Evolutionary conservation across 2,329 filamentous ascomycete genomes (phyloP), one percentile per base, ranked within the genome.

Genomic region (Scedosporium dehoogii): DNA sequence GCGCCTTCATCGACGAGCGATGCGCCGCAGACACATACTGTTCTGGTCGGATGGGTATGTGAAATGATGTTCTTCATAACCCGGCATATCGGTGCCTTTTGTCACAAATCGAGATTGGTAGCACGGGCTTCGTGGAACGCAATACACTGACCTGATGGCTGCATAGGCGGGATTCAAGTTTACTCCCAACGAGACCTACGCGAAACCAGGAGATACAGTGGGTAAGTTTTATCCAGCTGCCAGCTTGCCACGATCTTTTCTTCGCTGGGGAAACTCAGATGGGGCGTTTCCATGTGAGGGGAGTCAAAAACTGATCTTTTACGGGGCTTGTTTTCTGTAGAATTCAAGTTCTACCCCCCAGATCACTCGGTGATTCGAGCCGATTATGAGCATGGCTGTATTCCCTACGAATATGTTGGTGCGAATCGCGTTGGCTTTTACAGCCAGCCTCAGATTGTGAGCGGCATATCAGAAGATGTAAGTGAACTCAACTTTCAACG

Each of bases 351-450:
- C 68, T 87, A 83, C 66, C 84, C 85, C 1, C 76, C 76, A 23
- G 85, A 82, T 60, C 86, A 89, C 68, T 86, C 84, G 3, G 82
- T 89, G n/a, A 82, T 83, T 7, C 78, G 83, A 59, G 81, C 85
- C 41, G 83, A 80, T 58, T 88, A 80, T 66, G 72, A 75, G 2
- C 74, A 76, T n/a, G 84, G 86, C 46, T 90, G 87, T 64, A 80
- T 87, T 53, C 86, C 86, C 0, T 86, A 84, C 63, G 81, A 85
- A 60, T 76, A 81, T 60, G 75, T 79, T 58, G 75, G 76, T 0
- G 65, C 76, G 58, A 77, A 82, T 27, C 73, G 78, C 41, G 65
- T 76, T 6, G 79, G 79, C 7, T 86, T 86, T 68, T 85, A 78
- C 67, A 82, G 79, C 61, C 84, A 81, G 3, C 77, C 76, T 53